Conservation (phyloP, 2,329 filamentous ascomycete genomes). For the Trichoderma koningii region DNA sequence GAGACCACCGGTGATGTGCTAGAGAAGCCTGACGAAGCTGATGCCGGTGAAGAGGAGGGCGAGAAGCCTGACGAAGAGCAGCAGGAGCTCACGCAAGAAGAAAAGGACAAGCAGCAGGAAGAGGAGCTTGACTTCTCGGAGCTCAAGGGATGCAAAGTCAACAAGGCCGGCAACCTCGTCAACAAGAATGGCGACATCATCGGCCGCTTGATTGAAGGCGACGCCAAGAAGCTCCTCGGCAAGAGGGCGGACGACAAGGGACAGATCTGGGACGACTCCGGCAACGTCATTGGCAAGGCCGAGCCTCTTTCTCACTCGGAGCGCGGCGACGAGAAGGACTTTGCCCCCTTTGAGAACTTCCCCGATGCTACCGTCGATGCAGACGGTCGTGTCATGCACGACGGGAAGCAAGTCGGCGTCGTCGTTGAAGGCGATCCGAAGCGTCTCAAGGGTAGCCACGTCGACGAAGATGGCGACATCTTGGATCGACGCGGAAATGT, state of each 20-base stretch:
- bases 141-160: slow-evolving; percentile 58
- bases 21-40: slow-evolving; percentile 3
- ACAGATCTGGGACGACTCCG: slow-evolving; percentile 70
- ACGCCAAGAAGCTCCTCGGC: slow-evolving; percentile 63
- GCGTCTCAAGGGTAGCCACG: slow-evolving; percentile 63
- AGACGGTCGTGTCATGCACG: slow-evolving; percentile 54
- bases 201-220: slow-evolving; percentile 65
- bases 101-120: slow-evolving; percentile 31
- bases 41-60: not conserved
- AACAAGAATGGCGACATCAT: slow-evolving; percentile 56
- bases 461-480: slow-evolving; percentile 70
- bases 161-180: slow-evolving; percentile 61
- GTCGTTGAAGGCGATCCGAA: slow-evolving; percentile 65
- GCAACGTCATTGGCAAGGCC: slow-evolving; percentile 66
- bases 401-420: slow-evolving; percentile 59
- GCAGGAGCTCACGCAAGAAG: not conserved
- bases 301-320: slow-evolving; percentile 60
- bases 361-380: slow-evolving; percentile 55
- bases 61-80: not conserved
- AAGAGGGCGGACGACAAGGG: slow-evolving; percentile 66
- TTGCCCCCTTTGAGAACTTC: slow-evolving; percentile 60
- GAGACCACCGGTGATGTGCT: not conserved
- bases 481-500: slow-evolving; percentile 67
- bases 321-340: slow-evolving; percentile 50
- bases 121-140: slow-evolving; percentile 48